Evolutionary conservation across 345 rosid species (phyloP), one percentile per base, ranked within the genome.

Genomic region (Corchorus capsularis): DNA sequence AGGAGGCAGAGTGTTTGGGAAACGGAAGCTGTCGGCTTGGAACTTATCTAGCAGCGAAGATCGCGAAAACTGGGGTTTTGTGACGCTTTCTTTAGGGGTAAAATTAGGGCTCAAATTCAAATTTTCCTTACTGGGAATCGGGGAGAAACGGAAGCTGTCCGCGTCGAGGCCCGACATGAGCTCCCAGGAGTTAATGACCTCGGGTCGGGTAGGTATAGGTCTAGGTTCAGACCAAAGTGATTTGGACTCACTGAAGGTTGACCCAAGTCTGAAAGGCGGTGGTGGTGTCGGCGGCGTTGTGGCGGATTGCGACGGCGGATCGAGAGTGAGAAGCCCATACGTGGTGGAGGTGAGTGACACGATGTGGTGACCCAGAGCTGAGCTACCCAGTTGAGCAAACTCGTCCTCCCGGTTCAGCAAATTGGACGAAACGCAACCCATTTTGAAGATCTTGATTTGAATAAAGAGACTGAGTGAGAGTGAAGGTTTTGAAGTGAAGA

Each of bases 361-460:
- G 52, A 95, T 93, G 90, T 95, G 98, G 85, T 93, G 94, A 57
- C 91, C 86, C 34, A 95, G 79, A 2, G 91, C 95, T 4, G 95
- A 80, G 82, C 87, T 75, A 41, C 94, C 87, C 71, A 94, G 85
- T 73, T 88, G 93, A 55, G 90, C 54, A 81, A 93, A 90, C 49
- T 93, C 97, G 45, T 95, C 97, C 32, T 95, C 98, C 32, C 78
- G 89, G 82, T 81, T 90, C 0, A 93, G 84, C 78, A 95, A 81
- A 80, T 86, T 91, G 13, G 98, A 95, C 46, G 99, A 95, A 73
- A 90, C 98, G 61, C 99, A 95, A 8, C 99, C 98, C 98, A 95
- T 94, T 75, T 1, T 1, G 5, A 49, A 49, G 22, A 22, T 41
- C 50, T 64, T 27, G 71, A 2, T 71, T n/a, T 16, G 12, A 1